Evolutionary conservation across 2,329 filamentous ascomycete genomes (phyloP).

Genomic region (Paraconiothyrium brasiliense): DNA sequence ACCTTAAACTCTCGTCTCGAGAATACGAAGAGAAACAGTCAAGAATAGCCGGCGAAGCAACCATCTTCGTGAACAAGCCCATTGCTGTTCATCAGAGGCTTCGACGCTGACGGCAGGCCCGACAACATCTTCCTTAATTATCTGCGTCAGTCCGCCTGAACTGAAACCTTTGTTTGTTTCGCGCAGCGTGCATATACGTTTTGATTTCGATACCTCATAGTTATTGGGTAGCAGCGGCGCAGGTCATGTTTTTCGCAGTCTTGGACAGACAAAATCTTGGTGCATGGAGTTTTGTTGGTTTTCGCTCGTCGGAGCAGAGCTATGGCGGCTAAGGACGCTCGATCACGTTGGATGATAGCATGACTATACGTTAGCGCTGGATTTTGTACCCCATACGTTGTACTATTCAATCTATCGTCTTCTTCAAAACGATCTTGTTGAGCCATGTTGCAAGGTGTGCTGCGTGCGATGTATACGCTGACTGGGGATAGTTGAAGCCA

Average conservation of each 20-base stretch:
- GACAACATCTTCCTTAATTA: background rate
- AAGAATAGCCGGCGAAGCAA: conserved; percentile 44
- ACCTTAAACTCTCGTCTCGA: conserved; percentile 51
- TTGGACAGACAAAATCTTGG: background rate
- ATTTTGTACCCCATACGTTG: conserved; percentile 2
- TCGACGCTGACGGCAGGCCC: conserved; percentile 32
- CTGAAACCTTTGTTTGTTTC: background rate
- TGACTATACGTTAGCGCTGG: background rate
- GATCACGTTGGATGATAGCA: background rate
- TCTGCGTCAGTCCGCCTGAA: background rate
- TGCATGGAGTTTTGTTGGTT: background rate
- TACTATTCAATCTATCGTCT: background rate
- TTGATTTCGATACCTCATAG: background rate
- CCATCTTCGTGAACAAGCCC: conserved; percentile 52
- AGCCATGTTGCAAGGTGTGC: background rate
- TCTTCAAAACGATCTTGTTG: background rate
- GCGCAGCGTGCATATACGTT: background rate
- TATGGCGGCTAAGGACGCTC: background rate
- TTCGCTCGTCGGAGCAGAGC: background rate
- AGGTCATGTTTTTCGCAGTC: background rate
- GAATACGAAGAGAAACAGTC: conserved; percentile 55
- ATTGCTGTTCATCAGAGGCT: conserved; percentile 47
- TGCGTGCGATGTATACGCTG: background rate
- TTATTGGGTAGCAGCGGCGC: background rate
- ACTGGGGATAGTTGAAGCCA: background rate